Evolutionary conservation across 2,329 filamentous ascomycete genomes (phyloP), one percentile per base, ranked within the genome.

Genomic region (Emergomyces orientalis): DNA sequence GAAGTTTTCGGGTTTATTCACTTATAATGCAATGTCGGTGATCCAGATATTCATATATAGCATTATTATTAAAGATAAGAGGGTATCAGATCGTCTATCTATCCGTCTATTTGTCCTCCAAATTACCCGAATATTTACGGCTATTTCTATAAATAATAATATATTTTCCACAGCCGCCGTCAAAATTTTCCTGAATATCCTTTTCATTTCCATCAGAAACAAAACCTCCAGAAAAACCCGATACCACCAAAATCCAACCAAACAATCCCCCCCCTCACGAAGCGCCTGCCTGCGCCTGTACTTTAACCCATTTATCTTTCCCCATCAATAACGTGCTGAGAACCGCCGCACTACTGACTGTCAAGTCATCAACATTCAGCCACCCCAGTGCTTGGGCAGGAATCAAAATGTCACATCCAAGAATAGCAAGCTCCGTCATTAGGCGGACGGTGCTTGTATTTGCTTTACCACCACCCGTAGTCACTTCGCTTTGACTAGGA

Each of bases 341-440:
- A 25, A 87, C 74, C 81, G 86, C 87, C 9, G 81, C 80, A 14
- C 81, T 62, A 0, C 84, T 86, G 1, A 89, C 81, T 1, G 79
- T 75, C 2, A 82, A 78, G 0, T 79, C 73, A 11, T 80, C 76
- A 0, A 81, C 75, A 0, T 78, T 72, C 32, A 87, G 73, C 86
- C 86, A 89, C 0, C 85, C 85, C 17, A 89, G 74, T 0, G 82
- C 76, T 6, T 77, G 76, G 0, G 83, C 83, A 0, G 88, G 88
- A 39, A 89, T 77, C 3, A 86, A 69, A 56, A 89, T 71, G 71
- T 91, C 88, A 59, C 88, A 79, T 7, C 75, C 67, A 69, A 89
- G 85, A 1, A 84, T 79, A 1, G 85, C 64, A 6, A 87, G 71
- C 59, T 79, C 78, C 17, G 82, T 80, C 34, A 76, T 67, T 1